A percentile compares a stretch with the other conserved stretches of the same genome.
phyloP scores from a whole-genome alignment of 352 stramenopile species.

The Phytophthora foliorum region DNA sequence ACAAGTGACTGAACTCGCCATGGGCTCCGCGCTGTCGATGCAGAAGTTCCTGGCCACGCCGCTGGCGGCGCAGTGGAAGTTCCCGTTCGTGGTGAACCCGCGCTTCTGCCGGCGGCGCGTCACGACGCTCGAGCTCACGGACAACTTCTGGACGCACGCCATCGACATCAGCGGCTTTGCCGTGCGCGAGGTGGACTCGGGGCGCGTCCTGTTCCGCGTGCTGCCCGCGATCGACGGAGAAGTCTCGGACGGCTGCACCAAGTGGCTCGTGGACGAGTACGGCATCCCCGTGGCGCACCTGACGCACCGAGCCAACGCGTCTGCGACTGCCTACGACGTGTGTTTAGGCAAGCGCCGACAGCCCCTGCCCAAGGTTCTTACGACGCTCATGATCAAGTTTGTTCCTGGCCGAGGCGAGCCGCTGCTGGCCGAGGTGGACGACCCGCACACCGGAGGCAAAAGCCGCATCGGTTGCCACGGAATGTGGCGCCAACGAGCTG shows the following conservation, averaged over 20 bases:
- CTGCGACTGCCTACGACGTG: conserved; percentile 41
- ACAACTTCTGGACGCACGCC: conserved; percentile 53
- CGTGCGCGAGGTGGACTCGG: conserved; percentile 40
- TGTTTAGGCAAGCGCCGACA: conserved; percentile 46
- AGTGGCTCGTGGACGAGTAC: conserved; percentile 58
- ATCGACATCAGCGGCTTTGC: conserved; percentile 43
- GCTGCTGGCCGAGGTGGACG: conserved; percentile 43
- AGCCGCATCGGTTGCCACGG: conserved; percentile 44
- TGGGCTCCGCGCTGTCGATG: conserved; percentile 37
- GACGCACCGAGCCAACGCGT: conserved; percentile 16
- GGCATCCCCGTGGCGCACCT: conserved; percentile 46
- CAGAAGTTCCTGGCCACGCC: conserved; percentile 46
- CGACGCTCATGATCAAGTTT: conserved; percentile 45
- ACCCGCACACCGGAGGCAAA: conserved; percentile 43
- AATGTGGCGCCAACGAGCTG: conserved; percentile 43
- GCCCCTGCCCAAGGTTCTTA: conserved; percentile 36
- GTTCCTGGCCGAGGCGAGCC: conserved; percentile 42
- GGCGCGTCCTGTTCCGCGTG: conserved; percentile 43
- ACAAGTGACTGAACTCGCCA: conserved; percentile 4
- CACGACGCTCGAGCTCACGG: conserved; percentile 45
- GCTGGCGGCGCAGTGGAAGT: conserved; percentile 50
- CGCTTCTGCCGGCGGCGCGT: conserved; percentile 48
- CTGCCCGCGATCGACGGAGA: conserved; percentile 36
- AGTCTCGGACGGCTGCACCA: conserved; percentile 30
- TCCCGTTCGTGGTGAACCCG: conserved; percentile 53